Percentiles rank a stretch among this genome's conserved stretches.
These are phyloP conservation scores for Jacaranda copaia DNA, from an alignment of 257 asterid genomes.

Conservation along the genomic window DNA sequence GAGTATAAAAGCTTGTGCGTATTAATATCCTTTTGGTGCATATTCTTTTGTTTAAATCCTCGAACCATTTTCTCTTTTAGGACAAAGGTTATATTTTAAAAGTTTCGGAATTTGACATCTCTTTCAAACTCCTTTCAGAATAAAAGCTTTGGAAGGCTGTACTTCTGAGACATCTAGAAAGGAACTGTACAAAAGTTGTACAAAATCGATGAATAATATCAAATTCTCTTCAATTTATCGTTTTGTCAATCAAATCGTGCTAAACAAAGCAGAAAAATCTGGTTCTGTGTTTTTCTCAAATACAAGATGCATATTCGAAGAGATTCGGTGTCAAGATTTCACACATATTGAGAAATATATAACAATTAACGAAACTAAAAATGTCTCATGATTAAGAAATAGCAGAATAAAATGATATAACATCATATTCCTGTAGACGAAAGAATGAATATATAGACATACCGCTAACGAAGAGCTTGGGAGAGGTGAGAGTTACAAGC, in stretches of 20 bases:
- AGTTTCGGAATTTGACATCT: neutral
- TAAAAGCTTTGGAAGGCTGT: neutral
- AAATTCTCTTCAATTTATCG: neutral
- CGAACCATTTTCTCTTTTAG: too few relatives aligned
- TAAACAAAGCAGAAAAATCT: neutral
- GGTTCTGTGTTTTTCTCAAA: neutral
- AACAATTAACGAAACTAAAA: neutral
- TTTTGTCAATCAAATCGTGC: slow-evolving; percentile 2
- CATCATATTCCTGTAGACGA: neutral
- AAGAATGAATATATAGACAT: slow-evolving; percentile 30
- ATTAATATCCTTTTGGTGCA: neutral
- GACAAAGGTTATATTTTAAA: too few relatives aligned
- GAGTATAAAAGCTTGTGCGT: neutral
- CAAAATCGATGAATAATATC: neutral
- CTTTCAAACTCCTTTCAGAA: neutral
- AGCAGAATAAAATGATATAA: neutral
- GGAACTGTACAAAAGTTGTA: neutral
- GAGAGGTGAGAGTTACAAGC: slow-evolving; percentile 77
- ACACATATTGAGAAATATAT: neutral
- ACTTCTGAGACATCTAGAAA: too few relatives aligned
- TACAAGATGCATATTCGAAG: neutral
- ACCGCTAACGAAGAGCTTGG: slow-evolving; percentile 93
- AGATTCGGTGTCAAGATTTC: slow-evolving; percentile 2
- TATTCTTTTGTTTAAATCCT: neutral
- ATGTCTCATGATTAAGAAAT: neutral